These are phyloP conservation scores for Tetramitus jugosus DNA, from an alignment of 208 protist genomes.

Conservation along the genomic window DNA sequence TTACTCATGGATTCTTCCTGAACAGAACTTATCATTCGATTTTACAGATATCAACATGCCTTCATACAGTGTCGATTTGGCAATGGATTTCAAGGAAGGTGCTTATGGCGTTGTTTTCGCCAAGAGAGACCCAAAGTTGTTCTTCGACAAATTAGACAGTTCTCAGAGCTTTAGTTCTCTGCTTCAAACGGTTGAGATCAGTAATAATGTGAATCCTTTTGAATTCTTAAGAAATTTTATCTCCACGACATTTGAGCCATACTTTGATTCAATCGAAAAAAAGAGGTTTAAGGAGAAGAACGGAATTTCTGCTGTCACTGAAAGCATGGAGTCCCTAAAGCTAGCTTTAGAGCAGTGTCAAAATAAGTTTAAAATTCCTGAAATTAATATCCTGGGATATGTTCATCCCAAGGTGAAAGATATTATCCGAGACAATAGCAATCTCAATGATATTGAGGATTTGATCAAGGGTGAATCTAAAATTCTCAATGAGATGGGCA, in stretches of 20 bases:
- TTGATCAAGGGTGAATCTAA: background rate
- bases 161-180: background rate
- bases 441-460: background rate
- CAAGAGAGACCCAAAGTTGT: background rate
- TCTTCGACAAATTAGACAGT: background rate
- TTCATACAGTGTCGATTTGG: no score
- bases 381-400: constrained; percentile 30
- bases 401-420: background rate
- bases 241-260: background rate
- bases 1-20: no score
- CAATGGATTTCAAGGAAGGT: constrained; percentile 1
- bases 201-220: background rate
- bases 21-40: no score
- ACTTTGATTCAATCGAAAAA: constrained; percentile 21
- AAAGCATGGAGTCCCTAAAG: constrained; percentile 53
- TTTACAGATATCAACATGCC: no score
- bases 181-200: background rate
- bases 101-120: background rate
- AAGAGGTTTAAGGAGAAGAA: background rate
- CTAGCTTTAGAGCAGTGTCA: constrained; percentile 52
- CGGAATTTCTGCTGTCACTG: constrained; percentile 34
- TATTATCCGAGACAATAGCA: background rate
- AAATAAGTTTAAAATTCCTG: constrained; percentile 54
- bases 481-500: background rate
- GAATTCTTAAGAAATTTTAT: background rate